Conservation (phyloP, 163 green algal species). For the Scenedesmus sp. region DNA sequence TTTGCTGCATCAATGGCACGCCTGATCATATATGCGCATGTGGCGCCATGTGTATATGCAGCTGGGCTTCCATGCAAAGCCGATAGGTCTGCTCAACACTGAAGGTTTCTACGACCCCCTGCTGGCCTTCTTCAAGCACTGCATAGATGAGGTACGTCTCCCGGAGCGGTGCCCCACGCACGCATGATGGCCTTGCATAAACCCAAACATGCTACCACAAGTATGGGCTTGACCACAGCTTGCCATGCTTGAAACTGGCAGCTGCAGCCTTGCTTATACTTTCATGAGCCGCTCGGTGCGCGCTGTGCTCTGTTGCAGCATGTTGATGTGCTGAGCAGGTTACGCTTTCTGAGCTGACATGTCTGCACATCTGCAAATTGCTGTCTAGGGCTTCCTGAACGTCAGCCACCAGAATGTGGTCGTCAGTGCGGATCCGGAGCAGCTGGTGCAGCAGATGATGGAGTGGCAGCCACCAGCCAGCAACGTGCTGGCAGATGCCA, state of each 20-base stretch:
- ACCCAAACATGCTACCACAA: too few relatives aligned
- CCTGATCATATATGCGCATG: not conserved
- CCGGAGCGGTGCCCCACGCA: too few relatives aligned
- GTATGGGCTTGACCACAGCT: too few relatives aligned
- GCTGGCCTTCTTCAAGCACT: conserved; percentile 86
- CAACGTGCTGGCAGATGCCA: conserved; percentile 27
- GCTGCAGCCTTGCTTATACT: not conserved
- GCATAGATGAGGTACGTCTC: conserved; percentile 62
- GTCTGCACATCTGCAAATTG: not conserved
- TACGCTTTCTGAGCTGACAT: too few relatives aligned
- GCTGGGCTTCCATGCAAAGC: conserved; percentile 86
- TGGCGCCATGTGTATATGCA: not conserved
- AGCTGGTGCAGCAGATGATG: conserved; percentile 42
- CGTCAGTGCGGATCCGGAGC: conserved; percentile 21
- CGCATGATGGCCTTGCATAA: too few relatives aligned
- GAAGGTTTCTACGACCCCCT: conserved; percentile 89
- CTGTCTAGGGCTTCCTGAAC: conserved; percentile 71
- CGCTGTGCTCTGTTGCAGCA: not conserved
- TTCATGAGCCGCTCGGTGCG: not conserved
- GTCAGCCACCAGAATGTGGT: conserved; percentile 19
- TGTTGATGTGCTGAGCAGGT: not conserved
- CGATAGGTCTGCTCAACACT: conserved; percentile 90
- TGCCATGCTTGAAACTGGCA: too few relatives aligned
- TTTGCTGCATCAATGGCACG: not conserved
- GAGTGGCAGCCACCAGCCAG: conserved; percentile 36